Evolutionary conservation across 2,329 filamentous ascomycete genomes (phyloP).

Genomic region (Stemphylium vesicarium): DNA sequence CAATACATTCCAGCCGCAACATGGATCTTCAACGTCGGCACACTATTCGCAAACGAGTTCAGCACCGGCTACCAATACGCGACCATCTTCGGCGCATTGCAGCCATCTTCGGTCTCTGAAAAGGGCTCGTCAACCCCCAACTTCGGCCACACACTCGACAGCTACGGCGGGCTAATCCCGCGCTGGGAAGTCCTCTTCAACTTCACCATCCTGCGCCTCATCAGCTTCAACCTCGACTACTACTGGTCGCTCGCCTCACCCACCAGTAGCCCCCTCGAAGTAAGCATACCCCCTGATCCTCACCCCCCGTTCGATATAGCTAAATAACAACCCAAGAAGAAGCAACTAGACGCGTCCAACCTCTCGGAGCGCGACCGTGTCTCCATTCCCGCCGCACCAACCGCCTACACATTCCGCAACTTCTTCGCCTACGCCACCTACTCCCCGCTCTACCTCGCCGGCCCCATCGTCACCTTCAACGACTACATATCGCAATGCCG

Average conservation of each 20-base stretch:
- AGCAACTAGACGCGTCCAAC: slow-evolving; percentile 85
- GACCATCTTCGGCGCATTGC: slow-evolving; percentile 63
- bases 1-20: slow-evolving; percentile 75
- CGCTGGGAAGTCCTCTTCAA: slow-evolving; percentile 99
- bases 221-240: slow-evolving; percentile 97
- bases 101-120: slow-evolving; percentile 50
- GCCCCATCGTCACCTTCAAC: slow-evolving; percentile 96
- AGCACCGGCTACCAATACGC: slow-evolving; percentile 76
- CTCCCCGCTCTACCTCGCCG: slow-evolving; percentile 88
- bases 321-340: slow-evolving; percentile 86
- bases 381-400: slow-evolving; percentile 70
- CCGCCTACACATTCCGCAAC: slow-evolving; percentile 81
- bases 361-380: slow-evolving; percentile 90
- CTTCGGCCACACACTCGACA: slow-evolving; percentile 77
- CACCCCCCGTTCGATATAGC: slow-evolving; percentile 38
- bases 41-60: slow-evolving; percentile 89
- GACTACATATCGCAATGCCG: slow-evolving; percentile 91
- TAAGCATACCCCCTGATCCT: slow-evolving; percentile 58
- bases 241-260: slow-evolving; percentile 82
- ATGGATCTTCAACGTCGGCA: slow-evolving; percentile 87
- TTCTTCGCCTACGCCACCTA: slow-evolving; percentile 91
- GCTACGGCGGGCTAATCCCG: slow-evolving; percentile 79
- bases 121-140: slow-evolving; percentile 56
- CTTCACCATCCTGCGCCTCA: slow-evolving; percentile 86
- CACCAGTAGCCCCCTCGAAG: slow-evolving; percentile 74